Evolutionary conservation across 441 rosid genomes (phyloP).

Genomic region (Adansonia grandidieri): DNA sequence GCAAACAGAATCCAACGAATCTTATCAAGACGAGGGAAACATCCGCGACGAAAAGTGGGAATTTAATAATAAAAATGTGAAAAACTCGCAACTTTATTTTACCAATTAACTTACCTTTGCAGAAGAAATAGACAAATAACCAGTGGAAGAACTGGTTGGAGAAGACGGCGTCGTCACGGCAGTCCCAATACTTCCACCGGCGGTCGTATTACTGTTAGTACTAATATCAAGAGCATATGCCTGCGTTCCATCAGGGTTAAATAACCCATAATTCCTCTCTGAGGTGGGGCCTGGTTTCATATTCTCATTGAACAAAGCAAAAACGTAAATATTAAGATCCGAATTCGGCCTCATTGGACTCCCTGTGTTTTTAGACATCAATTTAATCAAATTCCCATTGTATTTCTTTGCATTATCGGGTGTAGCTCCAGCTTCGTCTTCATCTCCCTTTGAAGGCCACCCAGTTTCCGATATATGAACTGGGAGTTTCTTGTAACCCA

Average conservation of each 20-base stretch:
- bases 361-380: constrained; percentile 60
- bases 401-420: constrained; percentile 82
- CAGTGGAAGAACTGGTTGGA: constrained; percentile 55
- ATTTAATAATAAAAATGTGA: not conserved
- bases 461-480: constrained; percentile 92
- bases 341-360: constrained; percentile 72
- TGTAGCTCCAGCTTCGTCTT: constrained; percentile 76
- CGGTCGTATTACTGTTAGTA: constrained; percentile 30
- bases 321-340: constrained; percentile 62
- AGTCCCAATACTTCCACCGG: constrained; percentile 19
- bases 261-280: constrained; percentile 92
- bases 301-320: constrained; percentile 89
- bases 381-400: constrained; percentile 72
- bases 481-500: constrained; percentile 61
- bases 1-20: constrained; percentile 1
- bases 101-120: constrained; percentile 46
- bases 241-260: constrained; percentile 84
- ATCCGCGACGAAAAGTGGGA: not conserved
- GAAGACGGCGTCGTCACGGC: constrained; percentile 28
- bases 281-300: constrained; percentile 94
- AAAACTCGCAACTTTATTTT: not conserved
- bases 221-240: constrained; percentile 64
- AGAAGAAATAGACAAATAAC: constrained; percentile 74
- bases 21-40: not conserved
- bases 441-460: constrained; percentile 96